Evolutionary conservation across 2,329 filamentous ascomycete species (phyloP).

Genomic region (Nemania sp.): DNA sequence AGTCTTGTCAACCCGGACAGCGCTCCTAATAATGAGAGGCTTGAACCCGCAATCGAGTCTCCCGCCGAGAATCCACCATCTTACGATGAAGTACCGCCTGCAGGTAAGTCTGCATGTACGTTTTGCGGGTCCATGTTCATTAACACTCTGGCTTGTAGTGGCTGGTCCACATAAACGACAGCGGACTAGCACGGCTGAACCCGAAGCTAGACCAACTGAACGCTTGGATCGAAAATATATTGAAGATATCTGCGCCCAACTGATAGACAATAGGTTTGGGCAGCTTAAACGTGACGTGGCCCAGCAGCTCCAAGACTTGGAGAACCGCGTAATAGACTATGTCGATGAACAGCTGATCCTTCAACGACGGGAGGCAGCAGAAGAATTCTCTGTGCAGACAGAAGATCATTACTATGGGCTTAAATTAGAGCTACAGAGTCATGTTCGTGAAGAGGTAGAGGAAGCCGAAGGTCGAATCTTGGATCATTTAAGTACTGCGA

Average conservation of each 20-base stretch:
- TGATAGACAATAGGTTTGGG: slow-evolving; percentile 20
- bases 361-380: slow-evolving; percentile 11
- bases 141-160: slow-evolving; percentile 7
- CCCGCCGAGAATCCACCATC: slow-evolving; percentile 22
- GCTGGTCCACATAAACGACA: slow-evolving; percentile 14
- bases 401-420: slow-evolving; percentile 22
- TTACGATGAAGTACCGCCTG: slow-evolving; percentile 20
- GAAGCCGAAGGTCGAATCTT: slow-evolving; percentile 21
- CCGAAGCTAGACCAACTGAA: slow-evolving; percentile 3
- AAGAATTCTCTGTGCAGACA: slow-evolving; percentile 2
- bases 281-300: slow-evolving; percentile 19
- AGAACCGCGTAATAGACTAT: slow-evolving; percentile 22
- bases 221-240: slow-evolving; percentile 24
- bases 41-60: slow-evolving; percentile 12
- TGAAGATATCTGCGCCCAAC: slow-evolving; percentile 23
- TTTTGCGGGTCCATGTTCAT: neutral
- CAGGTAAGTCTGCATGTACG: slow-evolving; percentile 13
- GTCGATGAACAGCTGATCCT: slow-evolving; percentile 22
- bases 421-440: slow-evolving; percentile 15
- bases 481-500: slow-evolving; percentile 22
- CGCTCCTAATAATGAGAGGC: neutral
- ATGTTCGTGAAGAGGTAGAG: slow-evolving; percentile 19
- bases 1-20: slow-evolving; percentile 4
- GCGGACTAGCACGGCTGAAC: slow-evolving; percentile 7
- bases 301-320: slow-evolving; percentile 20